Base-by-base conservation (phyloP, 2,329 filamentous ascomycete species). In the Plenodomus lindquistii region DNA sequence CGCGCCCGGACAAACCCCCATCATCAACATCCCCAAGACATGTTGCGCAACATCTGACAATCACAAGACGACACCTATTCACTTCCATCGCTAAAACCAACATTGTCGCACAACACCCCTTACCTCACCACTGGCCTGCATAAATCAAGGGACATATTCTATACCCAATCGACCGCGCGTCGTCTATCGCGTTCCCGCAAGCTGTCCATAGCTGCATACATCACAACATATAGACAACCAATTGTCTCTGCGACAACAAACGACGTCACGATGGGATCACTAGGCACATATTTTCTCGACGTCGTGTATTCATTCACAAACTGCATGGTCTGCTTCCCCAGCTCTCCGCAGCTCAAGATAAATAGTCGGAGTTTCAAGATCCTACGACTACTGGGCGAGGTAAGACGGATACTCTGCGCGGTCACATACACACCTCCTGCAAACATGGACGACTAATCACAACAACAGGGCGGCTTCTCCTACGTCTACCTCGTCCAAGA, bases 401-500 rank as follows among this genome's bases (percentile, higher is more conserved):
- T 91, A 78, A 62, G 79, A 40, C 39, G n/a, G 27, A n/a, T n/a
- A n/a, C n/a, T n/a, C n/a, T n/a, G 27, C 27, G 27, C 27, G 15
- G 10, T 15, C 27, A 31, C 11, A 8, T 11, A 8, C 15, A 13
- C 11, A 15, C 11, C 10, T 6, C 22, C 11, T 5, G 11, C 6
- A 11, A 13, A 15, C 27, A 13, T 15, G 11, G 11, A 18, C 17
- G n/a, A 50, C 44, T 44, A 21, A 56, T 40, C 5, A 29, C 18
- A 15, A 29, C 19, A 21, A 35, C 24, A 93, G 88, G 94, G 94
- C 70, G 94, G 94, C 67, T 99, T 99, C 80, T 96, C 91, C 58
- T 99, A 97, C 75, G 94, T 99, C 63, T 99, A 99, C 77, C 89
- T 99, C 50, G 94, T 99, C 51, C 89, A 97, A 79, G 92, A 97